Conservation (phyloP, 2,329 filamentous ascomycete genomes). For the Rhynchosporium agropyri region DNA sequence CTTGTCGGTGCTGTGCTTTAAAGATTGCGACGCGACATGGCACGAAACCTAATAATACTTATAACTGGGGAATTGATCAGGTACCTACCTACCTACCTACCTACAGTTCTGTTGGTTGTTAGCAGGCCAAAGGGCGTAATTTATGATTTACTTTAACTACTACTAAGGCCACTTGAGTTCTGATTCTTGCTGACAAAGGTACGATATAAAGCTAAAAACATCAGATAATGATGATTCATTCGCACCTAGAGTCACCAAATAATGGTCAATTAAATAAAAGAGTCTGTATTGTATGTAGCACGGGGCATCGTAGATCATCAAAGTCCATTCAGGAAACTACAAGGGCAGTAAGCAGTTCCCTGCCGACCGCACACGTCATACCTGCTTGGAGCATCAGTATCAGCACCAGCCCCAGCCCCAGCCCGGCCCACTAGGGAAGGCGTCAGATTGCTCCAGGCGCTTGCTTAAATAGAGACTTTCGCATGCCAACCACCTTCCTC, state of each 20-base stretch:
- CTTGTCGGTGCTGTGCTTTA: too few species aligned
- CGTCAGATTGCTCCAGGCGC: neutral
- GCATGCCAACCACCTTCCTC: neutral
- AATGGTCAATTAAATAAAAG: neutral
- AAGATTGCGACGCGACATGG: too few species aligned
- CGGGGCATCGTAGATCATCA: neutral
- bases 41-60: too few species aligned
- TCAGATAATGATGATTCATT: neutral
- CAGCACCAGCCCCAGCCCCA: neutral
- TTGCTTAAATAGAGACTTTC: constrained; percentile 14
- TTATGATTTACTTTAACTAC: too few species aligned
- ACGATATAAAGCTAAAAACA: neutral
- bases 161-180: too few species aligned
- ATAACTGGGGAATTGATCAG: too few species aligned
- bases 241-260: neutral
- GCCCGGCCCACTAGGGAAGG: neutral
- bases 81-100: too few species aligned
- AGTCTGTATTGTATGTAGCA: neutral
- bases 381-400: neutral
- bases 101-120: too few species aligned
- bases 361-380: constrained; percentile 18
- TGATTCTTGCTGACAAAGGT: too few species aligned
- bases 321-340: neutral
- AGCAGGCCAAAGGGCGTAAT: too few species aligned
- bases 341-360: neutral